Evolutionary conservation across 1,139 yeast genomes (phyloP).

Genomic region (Cylindricascospora bacillispora): DNA sequence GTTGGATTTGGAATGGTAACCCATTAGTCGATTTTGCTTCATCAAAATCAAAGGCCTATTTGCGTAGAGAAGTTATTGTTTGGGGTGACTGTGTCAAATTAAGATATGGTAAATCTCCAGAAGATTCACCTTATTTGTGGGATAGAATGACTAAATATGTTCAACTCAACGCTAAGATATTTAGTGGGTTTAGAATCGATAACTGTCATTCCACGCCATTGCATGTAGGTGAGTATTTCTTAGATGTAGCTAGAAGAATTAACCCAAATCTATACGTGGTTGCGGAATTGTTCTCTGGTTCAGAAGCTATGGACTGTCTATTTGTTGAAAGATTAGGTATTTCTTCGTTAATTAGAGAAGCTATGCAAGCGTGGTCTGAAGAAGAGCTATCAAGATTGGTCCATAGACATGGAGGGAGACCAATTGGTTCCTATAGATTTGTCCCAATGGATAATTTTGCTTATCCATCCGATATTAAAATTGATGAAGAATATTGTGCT

Average conservation of each 20-base stretch:
- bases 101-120: conserved; percentile 63
- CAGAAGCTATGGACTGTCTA: conserved; percentile 78
- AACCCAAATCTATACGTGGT: conserved; percentile 84
- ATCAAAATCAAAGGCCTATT: conserved; percentile 58
- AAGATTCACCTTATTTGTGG: conserved; percentile 87
- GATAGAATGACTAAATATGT: conserved; percentile 73
- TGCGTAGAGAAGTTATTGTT: conserved; percentile 84
- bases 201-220: conserved; percentile 94
- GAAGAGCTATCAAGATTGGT: conserved; percentile 77
- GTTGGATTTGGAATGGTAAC: conserved; percentile 98
- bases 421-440: conserved; percentile 82
- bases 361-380: conserved; percentile 92
- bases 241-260: conserved; percentile 77
- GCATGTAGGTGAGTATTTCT: conserved; percentile 80
- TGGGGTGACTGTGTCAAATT: conserved; percentile 98
- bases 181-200: conserved; percentile 85
- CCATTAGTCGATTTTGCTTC: conserved; percentile 93
- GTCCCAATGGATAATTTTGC: conserved; percentile 61
- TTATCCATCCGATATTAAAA: conserved; percentile 42
- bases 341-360: conserved; percentile 81
- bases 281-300: conserved; percentile 89
- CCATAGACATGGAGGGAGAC: conserved; percentile 89
- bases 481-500: conserved; percentile 21
- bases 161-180: conserved; percentile 56
- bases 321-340: conserved; percentile 87